Percentiles rank a stretch among this genome's conserved stretches.
These are phyloP conservation scores for Raffaelea arxii DNA, from an alignment of 2,329 filamentous ascomycete species.

Conservation along the genomic window DNA sequence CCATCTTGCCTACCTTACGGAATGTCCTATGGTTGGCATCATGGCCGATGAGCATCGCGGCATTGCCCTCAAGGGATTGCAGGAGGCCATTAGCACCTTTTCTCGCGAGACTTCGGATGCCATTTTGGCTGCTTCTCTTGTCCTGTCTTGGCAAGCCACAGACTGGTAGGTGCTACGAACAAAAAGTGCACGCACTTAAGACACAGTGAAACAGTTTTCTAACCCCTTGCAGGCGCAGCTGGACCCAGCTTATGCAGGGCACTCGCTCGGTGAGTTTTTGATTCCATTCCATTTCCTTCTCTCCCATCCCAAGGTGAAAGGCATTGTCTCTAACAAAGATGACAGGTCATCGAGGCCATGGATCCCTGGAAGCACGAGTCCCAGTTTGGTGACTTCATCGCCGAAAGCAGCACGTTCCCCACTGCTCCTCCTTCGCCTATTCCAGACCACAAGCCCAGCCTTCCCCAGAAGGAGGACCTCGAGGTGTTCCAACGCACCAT, in stretches of 20 bases:
- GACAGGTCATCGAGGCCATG: slow-evolving; percentile 80
- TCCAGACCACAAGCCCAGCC: slow-evolving; percentile 50
- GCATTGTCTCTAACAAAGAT: background rate
- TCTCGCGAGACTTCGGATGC: slow-evolving; percentile 83
- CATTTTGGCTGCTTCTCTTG: slow-evolving; percentile 79
- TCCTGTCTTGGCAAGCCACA: slow-evolving; percentile 91
- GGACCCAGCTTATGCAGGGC: slow-evolving; percentile 87
- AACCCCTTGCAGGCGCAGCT: slow-evolving; percentile 60
- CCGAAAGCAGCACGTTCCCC: slow-evolving; percentile 65
- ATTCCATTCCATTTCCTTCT: background rate
- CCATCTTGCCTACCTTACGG: slow-evolving; percentile 82
- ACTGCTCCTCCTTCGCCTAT: slow-evolving; percentile 54
- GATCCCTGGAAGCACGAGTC: slow-evolving; percentile 85
- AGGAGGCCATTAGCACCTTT: slow-evolving; percentile 78
- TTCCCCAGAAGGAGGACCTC: slow-evolving; percentile 60
- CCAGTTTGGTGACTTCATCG: slow-evolving; percentile 72
- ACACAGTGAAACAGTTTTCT: slow-evolving; percentile 21
- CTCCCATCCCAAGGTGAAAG: too few relatives aligned
- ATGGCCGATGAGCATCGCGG: slow-evolving; percentile 85
- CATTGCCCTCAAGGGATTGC: slow-evolving; percentile 74
- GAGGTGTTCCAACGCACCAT: slow-evolving; percentile 58
- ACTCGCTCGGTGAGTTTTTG: slow-evolving; percentile 64
- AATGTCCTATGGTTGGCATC: slow-evolving; percentile 75
- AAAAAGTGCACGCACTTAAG: slow-evolving; percentile 20
- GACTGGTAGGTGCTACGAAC: slow-evolving; percentile 59